These are phyloP conservation scores for Gossypium mustelinum DNA, from an alignment of 345 rosid genomes.

Conservation along the genomic window DNA sequence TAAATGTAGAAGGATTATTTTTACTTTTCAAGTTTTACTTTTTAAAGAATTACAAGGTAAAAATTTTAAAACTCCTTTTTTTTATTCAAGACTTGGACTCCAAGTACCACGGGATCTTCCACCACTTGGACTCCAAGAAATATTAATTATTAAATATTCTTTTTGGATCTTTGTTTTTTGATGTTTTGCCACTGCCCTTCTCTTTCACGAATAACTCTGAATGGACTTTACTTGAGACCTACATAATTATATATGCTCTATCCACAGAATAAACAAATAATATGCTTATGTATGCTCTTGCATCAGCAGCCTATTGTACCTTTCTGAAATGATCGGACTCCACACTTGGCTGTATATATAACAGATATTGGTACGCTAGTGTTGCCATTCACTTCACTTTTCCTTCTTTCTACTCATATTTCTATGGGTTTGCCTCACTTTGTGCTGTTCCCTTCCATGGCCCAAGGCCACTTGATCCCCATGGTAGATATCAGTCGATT, in stretches of 20 bases:
- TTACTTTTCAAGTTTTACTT: no score
- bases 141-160: not conserved
- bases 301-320: no score
- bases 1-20: no score
- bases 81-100: not conserved
- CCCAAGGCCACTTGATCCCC: not conserved
- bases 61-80: no score
- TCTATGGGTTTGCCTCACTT: constrained; percentile 1
- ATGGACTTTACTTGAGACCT: no score
- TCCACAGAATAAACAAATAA: no score
- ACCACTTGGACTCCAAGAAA: not conserved
- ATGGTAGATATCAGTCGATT: not conserved
- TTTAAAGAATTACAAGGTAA: no score
- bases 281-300: no score
- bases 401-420: not conserved
- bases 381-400: not conserved
- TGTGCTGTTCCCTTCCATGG: not conserved
- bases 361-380: not conserved
- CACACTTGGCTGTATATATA: not conserved
- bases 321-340: not conserved
- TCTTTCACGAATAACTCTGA: no score
- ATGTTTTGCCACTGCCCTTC: no score
- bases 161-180: no score
- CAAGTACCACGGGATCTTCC: not conserved
- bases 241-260: no score